These are phyloP conservation scores for Jasminum sambac DNA, from an alignment of 257 asterid genomes.

Conservation along the genomic window DNA sequence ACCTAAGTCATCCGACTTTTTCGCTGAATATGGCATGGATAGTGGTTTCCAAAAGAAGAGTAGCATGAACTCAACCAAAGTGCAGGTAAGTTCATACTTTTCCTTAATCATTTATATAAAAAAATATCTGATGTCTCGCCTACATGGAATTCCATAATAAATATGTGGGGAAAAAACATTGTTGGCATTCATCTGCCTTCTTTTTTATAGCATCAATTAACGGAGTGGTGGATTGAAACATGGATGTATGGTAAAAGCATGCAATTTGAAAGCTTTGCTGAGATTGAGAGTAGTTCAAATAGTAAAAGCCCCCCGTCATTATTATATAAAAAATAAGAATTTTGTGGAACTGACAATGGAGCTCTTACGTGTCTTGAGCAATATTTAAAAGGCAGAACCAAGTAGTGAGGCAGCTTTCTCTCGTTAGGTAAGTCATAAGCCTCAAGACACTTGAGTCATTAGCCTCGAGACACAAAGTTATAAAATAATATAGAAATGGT, in stretches of 20 bases:
- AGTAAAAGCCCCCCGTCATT: neutral
- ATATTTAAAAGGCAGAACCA: no score
- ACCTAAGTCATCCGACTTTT: constrained; percentile 53
- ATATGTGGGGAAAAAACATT: neutral
- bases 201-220: neutral
- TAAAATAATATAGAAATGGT: no score
- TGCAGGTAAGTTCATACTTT: constrained; percentile 35
- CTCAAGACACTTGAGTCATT: no score
- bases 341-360: neutral
- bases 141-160: neutral
- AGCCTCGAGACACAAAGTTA: no score
- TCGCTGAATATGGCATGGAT: constrained; percentile 54
- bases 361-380: neutral
- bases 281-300: neutral
- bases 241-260: neutral
- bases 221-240: neutral
- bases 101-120: neutral
- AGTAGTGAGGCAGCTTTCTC: no score
- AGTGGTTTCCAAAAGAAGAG: constrained; percentile 43
- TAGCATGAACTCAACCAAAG: constrained; percentile 38
- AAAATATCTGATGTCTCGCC: neutral
- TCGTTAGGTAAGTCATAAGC: no score
- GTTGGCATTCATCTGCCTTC: neutral
- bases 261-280: neutral
- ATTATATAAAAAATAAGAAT: neutral